These are phyloP conservation scores for Galerina sulciceps DNA, from an alignment of 768 basidiomycete species.

Conservation along the genomic window DNA sequence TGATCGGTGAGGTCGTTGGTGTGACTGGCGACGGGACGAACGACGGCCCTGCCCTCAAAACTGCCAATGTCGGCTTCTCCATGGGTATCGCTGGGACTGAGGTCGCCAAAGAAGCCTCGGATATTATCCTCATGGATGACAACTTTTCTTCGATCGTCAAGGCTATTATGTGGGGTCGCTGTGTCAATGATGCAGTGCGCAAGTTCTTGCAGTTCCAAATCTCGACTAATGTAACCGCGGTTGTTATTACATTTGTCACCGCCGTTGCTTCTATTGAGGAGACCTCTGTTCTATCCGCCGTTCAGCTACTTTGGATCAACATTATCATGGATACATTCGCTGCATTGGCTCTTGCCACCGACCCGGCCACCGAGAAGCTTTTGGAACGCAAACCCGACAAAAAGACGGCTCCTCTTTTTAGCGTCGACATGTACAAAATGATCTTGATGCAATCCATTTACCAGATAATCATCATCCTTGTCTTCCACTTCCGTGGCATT, in stretches of 20 bases:
- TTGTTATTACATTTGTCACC: constrained; percentile 90
- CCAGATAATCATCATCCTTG: constrained; percentile 79
- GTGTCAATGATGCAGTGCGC: constrained; percentile 96
- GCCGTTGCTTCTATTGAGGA: constrained; percentile 82
- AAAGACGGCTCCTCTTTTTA: constrained; percentile 88
- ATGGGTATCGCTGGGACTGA: constrained; percentile 98
- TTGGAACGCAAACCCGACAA: constrained; percentile 92
- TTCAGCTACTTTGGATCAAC: constrained; percentile 98
- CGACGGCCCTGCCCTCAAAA: constrained; percentile 95
- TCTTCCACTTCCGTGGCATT: constrained; percentile 87
- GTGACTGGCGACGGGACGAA: constrained; percentile 99
- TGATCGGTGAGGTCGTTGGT: constrained; percentile 87
- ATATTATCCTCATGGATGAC: constrained; percentile 98
- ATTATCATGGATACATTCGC: constrained; percentile 99
- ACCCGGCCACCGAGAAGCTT: constrained; percentile 81
- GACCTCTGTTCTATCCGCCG: constrained; percentile 88
- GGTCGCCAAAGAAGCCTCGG: constrained; percentile 98
- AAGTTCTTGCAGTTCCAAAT: constrained; percentile 98
- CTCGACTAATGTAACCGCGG: constrained; percentile 94
- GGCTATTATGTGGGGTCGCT: constrained; percentile 99
- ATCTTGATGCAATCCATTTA: constrained; percentile 89
- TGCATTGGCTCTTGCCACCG: constrained; percentile 95
- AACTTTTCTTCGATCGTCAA: constrained; percentile 96
- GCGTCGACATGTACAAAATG: constrained; percentile 95
- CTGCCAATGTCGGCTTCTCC: constrained; percentile 95